Evolutionary conservation across 2,329 filamentous ascomycete genomes (phyloP).

Genomic region (Camptophora hylomeconis): DNA sequence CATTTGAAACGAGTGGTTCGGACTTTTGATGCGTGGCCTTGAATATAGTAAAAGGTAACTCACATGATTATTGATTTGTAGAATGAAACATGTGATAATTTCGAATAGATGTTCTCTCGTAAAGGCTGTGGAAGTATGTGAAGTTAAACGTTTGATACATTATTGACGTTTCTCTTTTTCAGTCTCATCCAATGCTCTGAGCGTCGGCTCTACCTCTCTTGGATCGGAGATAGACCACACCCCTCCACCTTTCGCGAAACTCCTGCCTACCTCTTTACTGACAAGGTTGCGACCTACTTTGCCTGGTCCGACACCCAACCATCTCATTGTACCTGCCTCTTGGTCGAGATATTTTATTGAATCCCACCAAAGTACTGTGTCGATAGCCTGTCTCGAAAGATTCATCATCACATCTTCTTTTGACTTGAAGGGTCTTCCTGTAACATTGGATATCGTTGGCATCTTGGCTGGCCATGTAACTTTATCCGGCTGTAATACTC

Average conservation of each 20-base stretch:
- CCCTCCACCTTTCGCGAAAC: conserved; percentile 72
- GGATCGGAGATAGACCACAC: conserved; percentile 87
- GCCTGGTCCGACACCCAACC: conserved; percentile 85
- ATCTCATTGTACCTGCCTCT: conserved; percentile 65
- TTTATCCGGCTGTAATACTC: conserved; percentile 48
- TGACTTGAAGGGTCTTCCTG: conserved; percentile 61
- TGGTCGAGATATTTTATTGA: conserved; percentile 82
- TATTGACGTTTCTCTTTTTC: conserved; percentile 7
- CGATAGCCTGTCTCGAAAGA: conserved; percentile 68
- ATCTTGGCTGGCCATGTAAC: conserved; percentile 64
- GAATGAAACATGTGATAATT: no score
- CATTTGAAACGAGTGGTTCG: no score
- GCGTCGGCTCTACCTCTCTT: conserved; percentile 47
- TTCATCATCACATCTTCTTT: conserved; percentile 65
- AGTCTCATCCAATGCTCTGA: conserved; percentile 14
- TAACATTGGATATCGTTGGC: conserved; percentile 77
- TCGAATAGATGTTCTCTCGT: no score
- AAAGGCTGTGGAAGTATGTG: not conserved
- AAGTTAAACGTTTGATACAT: not conserved
- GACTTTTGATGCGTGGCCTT: no score
- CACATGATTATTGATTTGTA: no score
- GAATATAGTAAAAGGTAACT: no score
- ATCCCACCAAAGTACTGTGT: conserved; percentile 91
- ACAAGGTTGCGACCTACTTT: conserved; percentile 90
- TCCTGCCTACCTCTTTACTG: conserved; percentile 81